phyloP scores from a whole-genome alignment of 139 green algal species.

The Auxenochlorella protothecoides region DNA sequence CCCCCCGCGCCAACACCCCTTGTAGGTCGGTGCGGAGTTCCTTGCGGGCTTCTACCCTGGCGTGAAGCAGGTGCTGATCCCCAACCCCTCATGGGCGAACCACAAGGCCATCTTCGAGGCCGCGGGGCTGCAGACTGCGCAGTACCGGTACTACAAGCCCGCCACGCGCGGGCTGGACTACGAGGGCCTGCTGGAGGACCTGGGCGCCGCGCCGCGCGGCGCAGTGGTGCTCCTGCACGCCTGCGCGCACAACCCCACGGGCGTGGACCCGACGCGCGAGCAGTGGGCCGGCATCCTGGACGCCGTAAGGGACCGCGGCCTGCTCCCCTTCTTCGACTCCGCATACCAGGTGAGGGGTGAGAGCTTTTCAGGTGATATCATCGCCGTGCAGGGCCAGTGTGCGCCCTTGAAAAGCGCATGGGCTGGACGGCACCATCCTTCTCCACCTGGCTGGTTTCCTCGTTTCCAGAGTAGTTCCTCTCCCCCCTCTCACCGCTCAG shows the following conservation, averaged over 20 bases:
- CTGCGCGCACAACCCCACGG: conserved; percentile 97
- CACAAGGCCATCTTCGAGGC: conserved; percentile 92
- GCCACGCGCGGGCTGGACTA: conserved; percentile 92
- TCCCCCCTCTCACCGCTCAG: conserved; percentile 22
- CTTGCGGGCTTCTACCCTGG: conserved; percentile 67
- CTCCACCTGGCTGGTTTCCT: too few species aligned
- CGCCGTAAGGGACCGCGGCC: conserved; percentile 36
- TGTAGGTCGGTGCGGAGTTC: conserved; percentile 62
- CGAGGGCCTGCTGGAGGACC: conserved; percentile 84
- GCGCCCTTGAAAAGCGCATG: too few species aligned
- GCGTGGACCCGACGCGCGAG: conserved; percentile 88
- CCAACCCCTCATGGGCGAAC: conserved; percentile 88
- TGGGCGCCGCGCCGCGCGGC: conserved; percentile 72
- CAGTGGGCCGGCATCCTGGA: conserved; percentile 82
- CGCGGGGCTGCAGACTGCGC: conserved; percentile 50
- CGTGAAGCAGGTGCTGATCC: conserved; percentile 21
- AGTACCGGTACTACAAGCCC: conserved; percentile 93
- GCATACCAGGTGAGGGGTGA: conserved; percentile 64
- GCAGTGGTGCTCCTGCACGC: conserved; percentile 91
- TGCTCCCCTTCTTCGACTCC: conserved; percentile 94
- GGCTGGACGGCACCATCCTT: too few species aligned
- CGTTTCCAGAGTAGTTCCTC: not conserved
- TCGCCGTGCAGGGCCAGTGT: too few species aligned
- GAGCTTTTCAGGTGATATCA: not conserved
- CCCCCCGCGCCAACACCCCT: too few species aligned